A percentile compares a stretch with the other conserved stretches of the same genome.
Conservation (phyloP, 805 yeast species). For the Nakazawaea pomicola region DNA sequence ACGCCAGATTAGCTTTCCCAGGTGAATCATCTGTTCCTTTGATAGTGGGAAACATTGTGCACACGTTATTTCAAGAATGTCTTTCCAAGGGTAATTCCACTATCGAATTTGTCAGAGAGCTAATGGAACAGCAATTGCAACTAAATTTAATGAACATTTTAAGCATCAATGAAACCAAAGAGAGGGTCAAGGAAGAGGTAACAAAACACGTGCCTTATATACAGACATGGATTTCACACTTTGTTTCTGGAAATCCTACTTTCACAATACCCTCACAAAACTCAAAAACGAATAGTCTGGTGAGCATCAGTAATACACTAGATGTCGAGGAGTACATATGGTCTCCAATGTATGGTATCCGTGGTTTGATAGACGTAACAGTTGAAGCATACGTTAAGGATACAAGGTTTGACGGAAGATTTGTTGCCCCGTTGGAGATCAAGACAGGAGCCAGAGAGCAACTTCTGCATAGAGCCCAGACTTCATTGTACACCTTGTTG, state of each 20-base stretch:
- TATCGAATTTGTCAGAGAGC: constrained; percentile 29
- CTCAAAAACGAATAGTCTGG: constrained; percentile 29
- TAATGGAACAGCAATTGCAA: constrained; percentile 26
- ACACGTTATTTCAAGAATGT: constrained; percentile 65
- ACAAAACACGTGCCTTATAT: constrained; percentile 47
- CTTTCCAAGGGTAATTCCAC: constrained; percentile 33
- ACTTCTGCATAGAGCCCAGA: constrained; percentile 78
- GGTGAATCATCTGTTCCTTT: constrained; percentile 63
- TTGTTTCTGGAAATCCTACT: constrained; percentile 6
- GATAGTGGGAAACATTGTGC: constrained; percentile 80
- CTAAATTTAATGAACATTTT: constrained; percentile 35
- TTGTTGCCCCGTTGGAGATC: constrained; percentile 77
- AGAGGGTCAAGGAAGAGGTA: constrained; percentile 38
- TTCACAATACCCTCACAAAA: constrained; percentile 11
- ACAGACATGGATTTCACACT: constrained; percentile 38
- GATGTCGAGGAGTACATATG: constrained; percentile 89
- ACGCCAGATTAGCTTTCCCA: constrained; percentile 50
- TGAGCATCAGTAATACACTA: constrained; percentile 58
- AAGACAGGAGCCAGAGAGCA: constrained; percentile 73
- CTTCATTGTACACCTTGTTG: constrained; percentile 72
- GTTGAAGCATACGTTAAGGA: constrained; percentile 51
- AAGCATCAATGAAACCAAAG: constrained; percentile 46
- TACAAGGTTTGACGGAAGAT: constrained; percentile 31
- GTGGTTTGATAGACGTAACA: constrained; percentile 89
- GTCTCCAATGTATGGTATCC: constrained; percentile 86